phyloP scores from a whole-genome alignment of 116 monocot genomes.

The Posidonia oceanica region DNA sequence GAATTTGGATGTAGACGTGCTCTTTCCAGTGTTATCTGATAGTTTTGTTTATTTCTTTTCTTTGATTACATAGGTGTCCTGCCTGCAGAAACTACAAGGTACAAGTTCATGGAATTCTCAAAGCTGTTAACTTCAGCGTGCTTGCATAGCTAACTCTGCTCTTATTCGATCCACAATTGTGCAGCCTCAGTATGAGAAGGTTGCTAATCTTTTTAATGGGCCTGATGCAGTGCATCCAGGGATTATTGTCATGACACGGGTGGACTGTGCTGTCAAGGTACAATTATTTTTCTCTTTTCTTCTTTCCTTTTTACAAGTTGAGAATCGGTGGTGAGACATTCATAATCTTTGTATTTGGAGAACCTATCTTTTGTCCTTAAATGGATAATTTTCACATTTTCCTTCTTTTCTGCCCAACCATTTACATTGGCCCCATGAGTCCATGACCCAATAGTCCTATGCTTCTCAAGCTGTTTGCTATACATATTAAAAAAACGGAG shows the following conservation, averaged over 20 bases:
- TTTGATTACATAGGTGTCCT: conserved; percentile 56
- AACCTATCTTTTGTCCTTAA: no score
- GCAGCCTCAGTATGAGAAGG: conserved; percentile 93
- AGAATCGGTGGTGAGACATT: background rate
- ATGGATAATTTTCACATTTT: no score
- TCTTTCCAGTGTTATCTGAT: background rate
- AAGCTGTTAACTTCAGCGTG: conserved; percentile 4
- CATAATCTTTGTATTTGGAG: no score
- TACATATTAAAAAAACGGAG: no score
- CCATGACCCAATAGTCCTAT: no score
- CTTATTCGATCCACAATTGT: conserved; percentile 17
- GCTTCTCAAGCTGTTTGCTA: no score
- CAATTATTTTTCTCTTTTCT: background rate
- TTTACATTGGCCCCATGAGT: no score
- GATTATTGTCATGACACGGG: conserved; percentile 64
- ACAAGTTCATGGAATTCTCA: background rate
- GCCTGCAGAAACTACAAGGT: conserved; percentile 99
- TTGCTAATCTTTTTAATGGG: conserved; percentile 92
- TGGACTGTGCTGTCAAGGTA: conserved; percentile 94
- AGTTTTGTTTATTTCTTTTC: background rate
- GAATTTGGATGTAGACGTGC: background rate
- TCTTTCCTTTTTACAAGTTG: background rate
- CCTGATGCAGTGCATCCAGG: conserved; percentile 88
- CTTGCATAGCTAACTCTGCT: background rate
- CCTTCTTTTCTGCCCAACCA: no score